Percentiles rank a stretch among this genome's conserved stretches.
Evolutionary conservation across 805 yeast genomes (phyloP).

Genomic region (Metschnikowia koreensis): DNA sequence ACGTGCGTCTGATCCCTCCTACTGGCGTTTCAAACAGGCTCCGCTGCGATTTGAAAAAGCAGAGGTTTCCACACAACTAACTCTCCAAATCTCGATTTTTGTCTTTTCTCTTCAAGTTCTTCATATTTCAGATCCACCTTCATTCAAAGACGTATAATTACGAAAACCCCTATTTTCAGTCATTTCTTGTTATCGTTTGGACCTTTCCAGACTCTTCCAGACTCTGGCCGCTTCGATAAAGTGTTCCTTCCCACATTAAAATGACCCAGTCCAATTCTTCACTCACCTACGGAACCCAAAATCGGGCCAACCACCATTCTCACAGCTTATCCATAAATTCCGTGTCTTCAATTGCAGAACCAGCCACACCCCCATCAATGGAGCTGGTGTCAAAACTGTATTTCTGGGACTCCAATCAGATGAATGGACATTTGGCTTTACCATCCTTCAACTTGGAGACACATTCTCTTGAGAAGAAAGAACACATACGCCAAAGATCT

Average conservation of each 20-base stretch:
- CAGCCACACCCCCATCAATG: conserved; percentile 47
- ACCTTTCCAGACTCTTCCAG: background rate
- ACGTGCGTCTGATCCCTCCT: conserved; percentile 8
- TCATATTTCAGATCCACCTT: no score
- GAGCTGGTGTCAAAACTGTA: conserved; percentile 19
- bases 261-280: conserved; percentile 4
- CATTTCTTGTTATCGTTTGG: no score
- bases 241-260: background rate
- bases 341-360: conserved; percentile 46
- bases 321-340: conserved; percentile 46
- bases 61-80: background rate
- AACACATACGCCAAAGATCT: conserved; percentile 7
- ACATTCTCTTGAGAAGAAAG: background rate
- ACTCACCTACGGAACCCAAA: background rate
- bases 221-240: background rate
- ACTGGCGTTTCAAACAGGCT: conserved; percentile 6
- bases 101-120: background rate
- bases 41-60: conserved; percentile 3
- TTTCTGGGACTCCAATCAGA: conserved; percentile 31
- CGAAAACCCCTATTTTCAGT: no score
- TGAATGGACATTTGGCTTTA: conserved; percentile 25
- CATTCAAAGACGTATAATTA: no score
- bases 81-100: background rate
- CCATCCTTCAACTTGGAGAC: conserved; percentile 29
- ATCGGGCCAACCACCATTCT: conserved; percentile 14